phyloP scores from a whole-genome alignment of 306 rosid species.

The Vigna trinervia region DNA sequence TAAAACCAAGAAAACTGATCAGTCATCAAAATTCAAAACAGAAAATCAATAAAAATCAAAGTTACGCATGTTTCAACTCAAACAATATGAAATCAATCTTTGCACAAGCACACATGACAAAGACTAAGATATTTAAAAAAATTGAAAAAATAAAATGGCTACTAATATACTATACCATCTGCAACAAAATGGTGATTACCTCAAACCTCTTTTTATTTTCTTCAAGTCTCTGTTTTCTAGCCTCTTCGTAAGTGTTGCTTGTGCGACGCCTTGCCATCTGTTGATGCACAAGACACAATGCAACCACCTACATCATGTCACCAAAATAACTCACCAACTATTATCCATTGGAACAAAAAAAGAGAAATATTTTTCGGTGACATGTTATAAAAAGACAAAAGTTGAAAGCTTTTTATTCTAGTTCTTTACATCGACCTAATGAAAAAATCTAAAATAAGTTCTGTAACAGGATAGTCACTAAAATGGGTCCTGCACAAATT shows the following conservation, averaged over 20 bases:
- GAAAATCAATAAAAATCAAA: background rate
- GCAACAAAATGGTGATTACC: conserved; percentile 48
- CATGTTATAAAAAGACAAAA: background rate
- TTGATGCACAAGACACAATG: background rate
- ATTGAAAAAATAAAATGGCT: background rate
- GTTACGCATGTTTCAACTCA: background rate
- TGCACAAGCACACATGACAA: background rate
- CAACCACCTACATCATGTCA: background rate
- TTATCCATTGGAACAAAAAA: background rate
- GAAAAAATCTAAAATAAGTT: background rate
- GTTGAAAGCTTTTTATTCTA: background rate
- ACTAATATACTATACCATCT: background rate
- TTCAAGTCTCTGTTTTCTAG: conserved; percentile 69
- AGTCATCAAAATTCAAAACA: background rate
- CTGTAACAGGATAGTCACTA: background rate
- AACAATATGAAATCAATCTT: background rate
- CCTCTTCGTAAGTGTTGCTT: conserved; percentile 65
- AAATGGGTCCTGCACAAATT: background rate
- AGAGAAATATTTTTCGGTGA: too few species aligned
- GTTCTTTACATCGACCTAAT: background rate
- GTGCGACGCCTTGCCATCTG: conserved; percentile 54
- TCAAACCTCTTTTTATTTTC: conserved; percentile 72
- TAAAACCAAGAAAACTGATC: conserved; percentile 1
- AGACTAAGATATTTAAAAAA: background rate
- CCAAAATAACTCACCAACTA: conserved; percentile 1